Evolutionary conservation across 805 yeast genomes (phyloP), one percentile per base, ranked within the genome.

Genomic region (Lipomyces yamadae): DNA sequence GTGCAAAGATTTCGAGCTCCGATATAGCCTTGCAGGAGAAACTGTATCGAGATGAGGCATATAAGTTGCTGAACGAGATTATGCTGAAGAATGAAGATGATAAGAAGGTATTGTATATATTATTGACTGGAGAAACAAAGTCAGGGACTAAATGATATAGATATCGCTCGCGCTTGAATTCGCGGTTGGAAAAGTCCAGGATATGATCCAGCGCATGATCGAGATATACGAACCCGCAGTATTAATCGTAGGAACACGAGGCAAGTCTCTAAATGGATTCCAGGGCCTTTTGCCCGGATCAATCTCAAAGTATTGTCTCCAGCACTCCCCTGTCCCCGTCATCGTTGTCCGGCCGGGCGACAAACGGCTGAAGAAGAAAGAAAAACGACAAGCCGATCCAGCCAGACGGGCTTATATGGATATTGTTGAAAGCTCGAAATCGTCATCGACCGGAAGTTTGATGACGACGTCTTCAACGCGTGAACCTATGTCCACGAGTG

Each of bases 271-370:
- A 60, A 78, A 81, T 18, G 82, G 82, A 0, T 76, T 83, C 62
- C 80, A 75, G 55, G 80, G 80, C 8, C 75, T 81, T 3, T 68
- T 82, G 58, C 82, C 84, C 0, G 82, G 83, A 48, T 80, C 84
- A 1, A 76, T 83, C 73, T 81, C 84, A 2, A 83, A 83, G 67
- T 80, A 81, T 67, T 83, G 82, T 70, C 72, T 83, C n/a, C 82
- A 81, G 65, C 80, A 79, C 62, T 80, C 84, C 6, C 78, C 78
- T 1, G 77, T 83, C 5, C 86, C 86, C 0, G 84, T 82, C 1
- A 75, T 81, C 50, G 82, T 83, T 2, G 82, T 83, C 37, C 79
- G 80, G 42, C 83, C 83, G 10, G 70, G 72, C 35, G 77, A 77
- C 39, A 78, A 76, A 58, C 75, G 78, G 6, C 74, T 73, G 55